Base-by-base conservation (phyloP, 345 rosid species). In the Salix udensis region DNA sequence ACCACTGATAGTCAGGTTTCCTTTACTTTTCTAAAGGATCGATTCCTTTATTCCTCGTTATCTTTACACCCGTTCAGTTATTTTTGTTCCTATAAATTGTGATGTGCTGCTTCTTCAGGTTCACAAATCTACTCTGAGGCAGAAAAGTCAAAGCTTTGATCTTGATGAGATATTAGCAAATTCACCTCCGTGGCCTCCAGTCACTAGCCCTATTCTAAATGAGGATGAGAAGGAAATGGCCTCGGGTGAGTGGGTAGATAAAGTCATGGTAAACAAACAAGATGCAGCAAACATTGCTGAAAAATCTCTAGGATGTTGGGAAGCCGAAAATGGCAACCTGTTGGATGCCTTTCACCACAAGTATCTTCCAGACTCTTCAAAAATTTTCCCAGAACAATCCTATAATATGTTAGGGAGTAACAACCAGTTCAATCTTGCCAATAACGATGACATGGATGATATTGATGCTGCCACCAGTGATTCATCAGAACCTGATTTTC, bases 101-200 rank as follows among this genome's bases (percentile, higher is more conserved):
- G 39, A 67, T 34, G 16, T 61, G 74, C 81, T 70, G 77, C 65
- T 73, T 78, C 21, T 79, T 82, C 87, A 92, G 97, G 88, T 84
- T 61, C 83, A 77, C 79, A 80, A 77, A 79, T 67, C 87, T 55
- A 70, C 79, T 30, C 36, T 75, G 80, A 85, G 89, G 83, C 89
- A 88, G 81, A 90, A 88, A 80, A 86, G 68, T 44, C 94, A 82
- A 53, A 91, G 91, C 87, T 86, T 91, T 70, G 97, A 96, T 82
- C 93, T 91, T 75, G 97, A 93, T 73, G 98, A 93, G 83, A 82
- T 91, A 31, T 82, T 87, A 73, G 97, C 88, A 65, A 93, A 91
- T 83, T 95, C 99, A 46, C 97, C 98, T 71, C 92, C 98, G 12
- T 95, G 97, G 97, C 98, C 97, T 48, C 98, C 99, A 4, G 89